Base-by-base conservation (phyloP, 208 protist genomes). In the Acanthamoeba triangularis region DNA sequence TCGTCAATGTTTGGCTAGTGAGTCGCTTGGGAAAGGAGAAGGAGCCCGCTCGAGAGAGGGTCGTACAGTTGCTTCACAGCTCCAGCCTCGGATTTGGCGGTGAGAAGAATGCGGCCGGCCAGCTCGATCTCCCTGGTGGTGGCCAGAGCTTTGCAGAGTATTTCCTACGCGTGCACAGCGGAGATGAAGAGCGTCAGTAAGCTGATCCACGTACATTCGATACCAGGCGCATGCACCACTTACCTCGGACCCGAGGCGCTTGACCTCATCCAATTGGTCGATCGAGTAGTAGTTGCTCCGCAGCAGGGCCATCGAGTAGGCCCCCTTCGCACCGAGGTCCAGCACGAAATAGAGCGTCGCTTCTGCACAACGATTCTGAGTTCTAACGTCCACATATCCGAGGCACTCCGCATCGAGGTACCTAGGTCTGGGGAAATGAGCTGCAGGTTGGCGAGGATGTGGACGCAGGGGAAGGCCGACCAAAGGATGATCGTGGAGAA, bases 221-320 rank as follows among this genome's bases (percentile, higher is more conserved):
- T 10, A n/a, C 1, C 59, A n/a, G 2, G 59, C 25, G 59, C 59
- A 65, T n/a, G 65, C 65, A 20, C 8, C 18, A 30, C 25, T 14
- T 72, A 72, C 65, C 65, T 72, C 74, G 23, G 33, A 52, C 5
- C 44, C 74, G n/a, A 82, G 33, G 44, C 74, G 74, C 74, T 82
- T 82, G 74, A 82, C 25, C 2, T 82, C 74, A 8, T 82, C 74
- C 16, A 82, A 20, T 37, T 82, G 74, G 7, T 82, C 74, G 41
- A 82, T 82, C 16, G 74, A 82, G 37, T 82, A 82, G 37, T 52
- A 82, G 44, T 82, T 82, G 41, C 74, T 82, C 18, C 74, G 74
- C 25, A 82, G 44, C 41, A 82, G 33, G 35, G 13, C 33, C 35
- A 82, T 14, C 23, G 74, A 82, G 74, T 82, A 82, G 74, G 37